phyloP scores from a whole-genome alignment of 257 asterid genomes.

The Salvia miltiorrhiza region DNA sequence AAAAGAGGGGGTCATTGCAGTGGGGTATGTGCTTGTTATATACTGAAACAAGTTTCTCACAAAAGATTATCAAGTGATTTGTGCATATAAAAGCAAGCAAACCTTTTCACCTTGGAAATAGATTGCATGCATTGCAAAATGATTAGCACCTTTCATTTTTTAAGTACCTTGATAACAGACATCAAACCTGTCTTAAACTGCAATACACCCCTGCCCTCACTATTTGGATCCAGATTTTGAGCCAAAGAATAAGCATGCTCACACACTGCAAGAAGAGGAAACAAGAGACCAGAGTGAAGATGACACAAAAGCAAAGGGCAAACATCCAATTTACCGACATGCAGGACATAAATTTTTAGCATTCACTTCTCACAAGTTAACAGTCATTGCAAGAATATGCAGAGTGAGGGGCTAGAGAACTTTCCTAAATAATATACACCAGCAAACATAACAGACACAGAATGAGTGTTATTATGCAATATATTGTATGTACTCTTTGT shows the following conservation, averaged over 20 bases:
- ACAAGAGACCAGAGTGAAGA: constrained; percentile 19
- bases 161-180: constrained; percentile 94
- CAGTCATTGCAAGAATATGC: constrained; percentile 19
- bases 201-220: constrained; percentile 98
- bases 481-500: background rate
- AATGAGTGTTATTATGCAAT: background rate
- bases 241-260: constrained; percentile 97
- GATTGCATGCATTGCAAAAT: constrained; percentile 3
- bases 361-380: background rate
- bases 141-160: constrained; percentile 1
- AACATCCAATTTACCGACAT: background rate
- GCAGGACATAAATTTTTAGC: constrained; percentile 5
- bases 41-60: background rate
- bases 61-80: background rate
- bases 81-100: background rate
- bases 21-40: background rate
- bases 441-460: constrained; percentile 1
- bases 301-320: constrained; percentile 8
- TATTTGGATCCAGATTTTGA: constrained; percentile 97
- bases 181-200: constrained; percentile 98
- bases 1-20: background rate
- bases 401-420: background rate
- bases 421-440: background rate
- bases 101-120: background rate
- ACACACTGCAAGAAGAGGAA: constrained; percentile 60